These are phyloP conservation scores for Phytophthora sp. DNA, from an alignment of 352 stramenopile genomes.

Conservation along the genomic window DNA sequence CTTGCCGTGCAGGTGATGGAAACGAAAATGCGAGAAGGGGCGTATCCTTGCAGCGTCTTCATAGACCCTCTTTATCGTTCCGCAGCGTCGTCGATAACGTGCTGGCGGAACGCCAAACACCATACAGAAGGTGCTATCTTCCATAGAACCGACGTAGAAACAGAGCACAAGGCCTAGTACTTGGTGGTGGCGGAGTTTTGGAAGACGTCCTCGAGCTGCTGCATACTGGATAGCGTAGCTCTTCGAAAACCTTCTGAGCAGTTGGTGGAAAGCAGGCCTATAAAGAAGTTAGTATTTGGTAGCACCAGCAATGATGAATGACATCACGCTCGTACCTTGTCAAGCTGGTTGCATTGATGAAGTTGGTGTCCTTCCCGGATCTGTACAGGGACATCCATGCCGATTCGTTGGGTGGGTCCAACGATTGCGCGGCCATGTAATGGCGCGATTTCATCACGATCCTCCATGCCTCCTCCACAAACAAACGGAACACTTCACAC, in stretches of 20 bases:
- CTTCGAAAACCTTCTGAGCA: background rate
- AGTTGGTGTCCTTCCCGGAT: background rate
- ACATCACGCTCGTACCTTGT: background rate
- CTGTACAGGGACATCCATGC: background rate
- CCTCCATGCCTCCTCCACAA: background rate
- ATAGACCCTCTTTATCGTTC: background rate
- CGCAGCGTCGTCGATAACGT: background rate
- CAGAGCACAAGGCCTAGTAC: background rate
- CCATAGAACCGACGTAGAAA: constrained; percentile 3
- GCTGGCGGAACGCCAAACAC: constrained; percentile 4
- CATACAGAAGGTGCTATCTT: background rate
- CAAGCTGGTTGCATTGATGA: background rate
- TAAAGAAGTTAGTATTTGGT: too few relatives aligned
- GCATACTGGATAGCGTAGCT: background rate
- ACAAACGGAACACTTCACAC: too few relatives aligned
- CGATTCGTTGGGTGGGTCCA: background rate
- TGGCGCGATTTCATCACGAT: background rate
- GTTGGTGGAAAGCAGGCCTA: background rate
- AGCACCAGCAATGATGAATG: too few relatives aligned
- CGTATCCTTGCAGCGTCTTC: background rate
- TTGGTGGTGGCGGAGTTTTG: background rate
- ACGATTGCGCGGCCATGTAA: background rate
- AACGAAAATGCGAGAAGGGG: background rate
- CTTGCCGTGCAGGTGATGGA: background rate
- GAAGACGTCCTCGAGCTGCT: background rate